phyloP scores from a whole-genome alignment of 305 asterid genomes.

The Coffea humblotiana region DNA sequence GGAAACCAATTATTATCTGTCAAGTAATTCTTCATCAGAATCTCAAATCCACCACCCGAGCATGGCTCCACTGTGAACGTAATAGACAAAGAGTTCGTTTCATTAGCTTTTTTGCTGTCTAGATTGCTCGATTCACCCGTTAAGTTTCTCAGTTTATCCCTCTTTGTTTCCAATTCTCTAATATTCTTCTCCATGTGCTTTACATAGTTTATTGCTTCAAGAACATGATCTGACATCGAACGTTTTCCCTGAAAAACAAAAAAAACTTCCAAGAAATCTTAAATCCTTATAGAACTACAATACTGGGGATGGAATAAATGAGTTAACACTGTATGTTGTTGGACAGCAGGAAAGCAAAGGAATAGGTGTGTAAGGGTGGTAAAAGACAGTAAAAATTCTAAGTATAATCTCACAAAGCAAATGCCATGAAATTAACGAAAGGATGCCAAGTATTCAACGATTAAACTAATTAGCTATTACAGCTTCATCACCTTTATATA shows the following conservation, averaged over 20 bases:
- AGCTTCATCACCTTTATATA: slow-evolving; percentile 32
- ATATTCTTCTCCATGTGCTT: slow-evolving; percentile 28
- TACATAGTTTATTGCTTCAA: slow-evolving; percentile 28
- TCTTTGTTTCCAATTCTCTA: slow-evolving; percentile 24
- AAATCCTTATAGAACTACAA: background rate
- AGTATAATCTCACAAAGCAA: background rate
- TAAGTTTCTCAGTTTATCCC: slow-evolving; percentile 20
- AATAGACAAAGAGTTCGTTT: background rate
- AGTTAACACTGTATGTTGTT: background rate
- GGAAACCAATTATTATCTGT: slow-evolving; percentile 19
- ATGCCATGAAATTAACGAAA: too few relatives aligned
- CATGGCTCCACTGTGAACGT: slow-evolving; percentile 25
- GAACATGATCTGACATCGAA: slow-evolving; percentile 36
- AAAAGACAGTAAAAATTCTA: background rate
- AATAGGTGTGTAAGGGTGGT: too few relatives aligned
- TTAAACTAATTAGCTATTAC: background rate
- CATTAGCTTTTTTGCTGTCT: background rate
- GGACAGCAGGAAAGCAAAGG: background rate
- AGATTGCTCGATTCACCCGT: background rate
- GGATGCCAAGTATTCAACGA: background rate
- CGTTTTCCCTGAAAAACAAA: slow-evolving; percentile 32
- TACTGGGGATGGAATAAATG: background rate
- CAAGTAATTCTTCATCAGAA: slow-evolving; percentile 31
- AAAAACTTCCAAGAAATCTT: background rate
- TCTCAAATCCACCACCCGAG: slow-evolving; percentile 40